Base-by-base conservation (phyloP, 2,329 filamentous ascomycete genomes). In the Incumbomyces lentus region DNA sequence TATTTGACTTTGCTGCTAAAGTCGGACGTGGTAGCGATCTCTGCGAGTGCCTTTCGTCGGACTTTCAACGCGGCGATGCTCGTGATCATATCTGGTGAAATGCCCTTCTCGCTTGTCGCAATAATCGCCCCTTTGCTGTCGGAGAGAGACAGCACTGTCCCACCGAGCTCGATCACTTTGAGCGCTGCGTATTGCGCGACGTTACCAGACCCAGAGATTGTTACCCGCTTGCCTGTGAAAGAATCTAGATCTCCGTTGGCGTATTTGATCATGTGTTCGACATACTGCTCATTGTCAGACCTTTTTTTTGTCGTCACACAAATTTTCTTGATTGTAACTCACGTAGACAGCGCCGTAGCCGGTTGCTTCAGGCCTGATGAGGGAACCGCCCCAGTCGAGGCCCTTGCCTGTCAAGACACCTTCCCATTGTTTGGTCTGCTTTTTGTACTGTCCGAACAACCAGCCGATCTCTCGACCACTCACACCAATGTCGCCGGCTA, bases 391-490 rank as follows among this genome's bases (percentile, higher is more conserved):
- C 88, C 90, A 96, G 69, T 71, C 78, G 59, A 83, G 79, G 56
- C 90, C 90, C 81, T 98, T 98, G 59, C 92, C 90, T 49, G 92
- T 98, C 59, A 98, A 76, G 55, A 95, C 84, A 67, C 92, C 92
- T 73, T 95, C 89, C 83, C 89, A 96, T 68, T 80, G 78, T 76
- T 94, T 94, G 64, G 80, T 80, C 66, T 85, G 79, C 55, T 82
- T 81, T 65, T 88, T 86, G 80, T 96, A 96, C 59, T 87, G 79
- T 63, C 92, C 92, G 65, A 96, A 96, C 69, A 96, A 74, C 74
- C 79, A 96, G 57, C 90, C 92, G 60, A 98, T 84, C 73, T 96
- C 92, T 55, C 89, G 86, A 55, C 83, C 83, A 49, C 82, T 83
- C 43, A 95, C 90, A 68, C 92, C 92, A 64, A 96, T 96, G 63